Percentiles rank a stretch among this genome's conserved stretches.
These are phyloP conservation scores for Euphrasia arctica DNA, from an alignment of 305 asterid species.

Conservation along the genomic window DNA sequence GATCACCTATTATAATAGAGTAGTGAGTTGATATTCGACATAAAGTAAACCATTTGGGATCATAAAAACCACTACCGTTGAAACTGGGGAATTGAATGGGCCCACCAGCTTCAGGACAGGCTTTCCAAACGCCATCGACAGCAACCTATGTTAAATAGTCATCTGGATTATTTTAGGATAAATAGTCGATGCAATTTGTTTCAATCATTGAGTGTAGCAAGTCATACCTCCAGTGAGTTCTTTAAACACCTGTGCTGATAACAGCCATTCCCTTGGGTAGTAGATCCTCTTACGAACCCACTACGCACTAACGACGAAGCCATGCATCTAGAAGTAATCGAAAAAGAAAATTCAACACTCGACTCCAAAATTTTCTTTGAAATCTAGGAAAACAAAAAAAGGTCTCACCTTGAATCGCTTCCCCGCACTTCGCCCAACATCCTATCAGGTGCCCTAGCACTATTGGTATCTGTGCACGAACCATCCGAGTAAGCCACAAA, in stretches of 20 bases:
- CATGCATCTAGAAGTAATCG: constrained; percentile 73
- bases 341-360: constrained; percentile 4
- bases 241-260: constrained; percentile 74
- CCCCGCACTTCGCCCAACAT: constrained; percentile 99
- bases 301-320: constrained; percentile 91
- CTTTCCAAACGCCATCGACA: constrained; percentile 92
- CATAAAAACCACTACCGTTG: constrained; percentile 42
- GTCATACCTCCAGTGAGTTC: constrained; percentile 63
- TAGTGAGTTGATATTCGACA: constrained; percentile 1
- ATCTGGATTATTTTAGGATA: too few relatives aligned
- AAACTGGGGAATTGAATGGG: constrained; percentile 73
- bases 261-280: constrained; percentile 88
- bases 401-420: constrained; percentile 71
- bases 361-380: constrained; percentile 3
- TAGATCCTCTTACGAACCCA: constrained; percentile 92
- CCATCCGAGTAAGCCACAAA: constrained; percentile 99
- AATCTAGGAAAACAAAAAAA: constrained; percentile 11
- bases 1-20: constrained; percentile 53
- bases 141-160: constrained; percentile 56
- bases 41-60: background rate
- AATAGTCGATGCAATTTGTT: background rate
- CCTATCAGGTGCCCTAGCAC: constrained; percentile 96
- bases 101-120: constrained; percentile 88
- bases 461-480: constrained; percentile 89
- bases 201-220: constrained; percentile 6